Evolutionary conservation across 495 filamentous ascomycete species (phyloP), one percentile per base, ranked within the genome.

Genomic region (Penicillium coprophilum): DNA sequence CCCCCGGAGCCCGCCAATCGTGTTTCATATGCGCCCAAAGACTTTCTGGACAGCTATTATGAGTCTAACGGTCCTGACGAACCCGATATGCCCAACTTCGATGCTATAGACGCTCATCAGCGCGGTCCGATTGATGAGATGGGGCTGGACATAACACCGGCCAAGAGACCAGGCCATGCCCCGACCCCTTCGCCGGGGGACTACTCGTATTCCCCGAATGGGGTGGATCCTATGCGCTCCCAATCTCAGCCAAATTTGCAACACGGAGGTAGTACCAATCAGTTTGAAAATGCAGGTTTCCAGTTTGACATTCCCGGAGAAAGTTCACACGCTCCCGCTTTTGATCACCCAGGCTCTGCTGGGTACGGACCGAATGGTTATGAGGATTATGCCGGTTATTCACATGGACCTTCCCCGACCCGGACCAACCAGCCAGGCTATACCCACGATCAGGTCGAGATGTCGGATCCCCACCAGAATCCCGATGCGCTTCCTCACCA

Each of bases 11-110:
- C 64, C 1, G 13, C 47, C 15, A 61, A 58, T 31, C 63, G 66
- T 5, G 59, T 66, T 27, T 69, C 66, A 19, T 69, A 71, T 36
- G 63, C 62, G 17, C 62, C 67, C 8, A 71, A 67, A 23, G 74
- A 71, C 2, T 64, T 77, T 36, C 46, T 77, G 51, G 74, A 77
- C 31, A 75, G 67, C 46, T 77, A 77, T 48, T 77, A 72, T 47
- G 71, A 68, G 40, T 19, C 41, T 38, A 54, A 66, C 6, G 64
- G 55, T 20, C 23, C 64, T 1, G 75, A 75, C 38, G 75, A 76
- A 27, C 71, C 69, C 5, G 87, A 91, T 12, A 85, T 86, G 73
- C 89, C 88, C 3, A 84, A 91, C 63, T 93, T 93, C 56, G 87
- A 92, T 73, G 80, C 82, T 3, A 77, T 85, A 3, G 54, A 72